Percentiles rank a stretch among this genome's conserved stretches.
Conservation (phyloP, 139 green algal genomes). For the Klebsormidium nitens region DNA sequence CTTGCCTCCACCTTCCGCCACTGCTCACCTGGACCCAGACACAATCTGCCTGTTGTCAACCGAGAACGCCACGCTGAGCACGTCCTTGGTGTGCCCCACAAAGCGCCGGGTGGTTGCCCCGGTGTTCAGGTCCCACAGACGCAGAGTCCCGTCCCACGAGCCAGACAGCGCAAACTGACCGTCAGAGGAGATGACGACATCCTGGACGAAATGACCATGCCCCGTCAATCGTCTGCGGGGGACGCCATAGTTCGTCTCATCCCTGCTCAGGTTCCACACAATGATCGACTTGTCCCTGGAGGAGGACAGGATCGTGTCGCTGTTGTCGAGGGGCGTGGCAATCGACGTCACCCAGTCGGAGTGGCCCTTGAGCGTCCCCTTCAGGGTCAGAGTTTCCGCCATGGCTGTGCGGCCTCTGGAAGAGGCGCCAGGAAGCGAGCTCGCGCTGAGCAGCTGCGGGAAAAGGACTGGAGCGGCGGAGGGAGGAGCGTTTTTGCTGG, state of each 20-base stretch:
- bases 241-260: slow-evolving; percentile 75
- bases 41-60: slow-evolving; percentile 99
- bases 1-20: no score
- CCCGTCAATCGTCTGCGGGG: slow-evolving; percentile 70
- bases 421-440: not conserved
- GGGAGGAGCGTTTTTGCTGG: no score
- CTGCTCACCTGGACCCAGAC: slow-evolving; percentile 79
- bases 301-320: slow-evolving; percentile 84
- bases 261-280: slow-evolving; percentile 82
- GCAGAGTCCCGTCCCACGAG: slow-evolving; percentile 96
- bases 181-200: slow-evolving; percentile 98
- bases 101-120: slow-evolving; percentile 95
- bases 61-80: slow-evolving; percentile 96
- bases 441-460: no score
- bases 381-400: slow-evolving; percentile 72
- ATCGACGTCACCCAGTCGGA: slow-evolving; percentile 81
- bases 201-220: slow-evolving; percentile 86
- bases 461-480: no score
- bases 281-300: slow-evolving; percentile 97
- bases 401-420: slow-evolving; percentile 31
- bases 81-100: slow-evolving; percentile 97
- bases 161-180: slow-evolving; percentile 97
- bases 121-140: slow-evolving; percentile 97
- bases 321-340: slow-evolving; percentile 89
- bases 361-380: slow-evolving; percentile 62